Evolutionary conservation across 257 asterid genomes (phyloP).

Genomic region (Fraxinus pennsylvanica): DNA sequence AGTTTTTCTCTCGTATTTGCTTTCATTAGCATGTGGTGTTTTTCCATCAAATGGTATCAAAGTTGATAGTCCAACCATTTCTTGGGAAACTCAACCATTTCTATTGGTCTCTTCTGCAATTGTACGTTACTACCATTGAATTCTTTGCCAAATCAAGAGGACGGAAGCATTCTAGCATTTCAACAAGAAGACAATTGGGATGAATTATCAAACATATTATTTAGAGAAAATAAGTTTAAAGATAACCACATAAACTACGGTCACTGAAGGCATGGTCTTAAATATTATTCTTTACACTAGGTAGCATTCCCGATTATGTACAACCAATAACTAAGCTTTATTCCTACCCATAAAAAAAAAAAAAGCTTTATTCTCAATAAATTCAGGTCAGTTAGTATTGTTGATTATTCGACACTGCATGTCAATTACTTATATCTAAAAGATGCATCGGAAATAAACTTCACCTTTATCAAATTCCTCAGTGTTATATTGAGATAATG

Average conservation of each 20-base stretch:
- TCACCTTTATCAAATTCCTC: constrained; percentile 70
- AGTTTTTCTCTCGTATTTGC: not conserved
- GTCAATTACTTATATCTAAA: not conserved
- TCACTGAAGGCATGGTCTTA: not conserved
- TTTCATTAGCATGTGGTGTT: too few species aligned
- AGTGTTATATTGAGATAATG: constrained; percentile 75
- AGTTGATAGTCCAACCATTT: too few species aligned
- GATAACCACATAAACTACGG: not conserved
- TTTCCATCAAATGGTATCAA: too few species aligned
- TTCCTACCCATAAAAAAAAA: too few species aligned
- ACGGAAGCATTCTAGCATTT: too few species aligned
- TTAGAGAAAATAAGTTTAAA: not conserved
- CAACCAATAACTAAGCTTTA: not conserved
- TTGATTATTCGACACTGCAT: not conserved
- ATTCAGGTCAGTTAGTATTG: not conserved
- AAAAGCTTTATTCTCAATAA: not conserved
- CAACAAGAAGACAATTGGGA: too few species aligned
- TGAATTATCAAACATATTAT: too few species aligned
- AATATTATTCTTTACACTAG: not conserved
- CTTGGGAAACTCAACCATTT: too few species aligned
- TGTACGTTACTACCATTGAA: too few species aligned
- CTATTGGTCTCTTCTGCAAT: too few species aligned
- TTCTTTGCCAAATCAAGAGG: too few species aligned
- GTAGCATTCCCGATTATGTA: not conserved
- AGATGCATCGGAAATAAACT: not conserved